Evolutionary conservation across 148 eudicot genomes (phyloP), one percentile per base, ranked within the genome.

Genomic region (Heliosperma pusillum): DNA sequence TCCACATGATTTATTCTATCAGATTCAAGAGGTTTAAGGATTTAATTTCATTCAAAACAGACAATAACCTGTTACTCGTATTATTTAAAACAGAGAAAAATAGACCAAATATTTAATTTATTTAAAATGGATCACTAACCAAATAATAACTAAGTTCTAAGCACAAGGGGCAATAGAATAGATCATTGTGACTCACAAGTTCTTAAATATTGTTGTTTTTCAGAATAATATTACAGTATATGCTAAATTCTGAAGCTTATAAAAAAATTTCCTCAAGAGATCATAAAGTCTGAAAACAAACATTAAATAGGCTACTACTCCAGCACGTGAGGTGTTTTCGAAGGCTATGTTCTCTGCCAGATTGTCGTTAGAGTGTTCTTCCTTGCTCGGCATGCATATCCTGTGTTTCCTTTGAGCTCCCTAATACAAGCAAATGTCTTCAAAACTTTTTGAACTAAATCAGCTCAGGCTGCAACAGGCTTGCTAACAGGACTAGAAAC

Each of bases 391-490:
- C 11, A 17, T 36, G 67, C 77, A 65, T 24, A 8, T 55, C 22
- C 25, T 61, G 27, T 60, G 45, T 36, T 71, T 70, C 58, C 70
- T 45, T 71, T 36, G 55, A 76, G 52, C 57, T 59, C 72, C 78
- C 78, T 78, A 60, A 45, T 75, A 80, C 81, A 76, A 73, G 74
- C 70, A 69, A 71, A 73, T 80, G 36, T 70, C 80, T 47, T 78
- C 58, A 66, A 78, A 75, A 66, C 27, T 67, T 36, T 52, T 61
- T 64, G 30, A 61, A 56, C 67, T 56, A 61, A 64, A 75, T 59
- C 75, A 83, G 71, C 85, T 86, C 84, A 95, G 82, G 83, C 91
- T 26, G 92, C 87, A 75, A 95, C 89, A 75, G 98, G 84, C 78
- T 84, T 87, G 68, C 82, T 86, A 74, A 84, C 88, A 70, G 90